Conservation (phyloP, 1,284 basidiomycete species). For the Tilletia caries region DNA sequence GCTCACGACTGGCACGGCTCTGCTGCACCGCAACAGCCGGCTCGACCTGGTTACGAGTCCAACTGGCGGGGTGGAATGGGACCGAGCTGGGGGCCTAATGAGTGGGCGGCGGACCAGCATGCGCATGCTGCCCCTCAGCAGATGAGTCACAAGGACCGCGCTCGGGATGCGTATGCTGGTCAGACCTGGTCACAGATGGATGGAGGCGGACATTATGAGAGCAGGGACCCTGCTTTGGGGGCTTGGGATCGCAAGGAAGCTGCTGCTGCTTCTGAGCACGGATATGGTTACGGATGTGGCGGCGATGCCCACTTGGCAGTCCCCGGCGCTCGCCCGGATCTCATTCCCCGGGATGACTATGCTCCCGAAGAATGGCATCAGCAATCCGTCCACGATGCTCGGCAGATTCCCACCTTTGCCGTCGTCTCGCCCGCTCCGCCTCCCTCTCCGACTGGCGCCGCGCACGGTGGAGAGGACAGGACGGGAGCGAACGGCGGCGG, state of each 20-base stretch:
- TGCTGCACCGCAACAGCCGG: neutral
- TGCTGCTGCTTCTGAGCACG: too few relatives aligned
- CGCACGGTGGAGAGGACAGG: conserved; percentile 5
- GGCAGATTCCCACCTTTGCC: conserved; percentile 17
- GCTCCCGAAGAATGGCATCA: neutral
- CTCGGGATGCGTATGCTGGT: too few relatives aligned
- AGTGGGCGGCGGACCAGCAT: neutral
- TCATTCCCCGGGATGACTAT: neutral
- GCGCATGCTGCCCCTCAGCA: neutral
- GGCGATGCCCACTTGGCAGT: neutral
- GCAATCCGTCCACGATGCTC: too few relatives aligned
- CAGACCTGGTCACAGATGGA: too few relatives aligned
- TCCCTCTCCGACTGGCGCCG: neutral
- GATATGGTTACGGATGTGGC: too few relatives aligned
- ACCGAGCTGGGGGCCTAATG: neutral
- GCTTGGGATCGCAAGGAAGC: too few relatives aligned
- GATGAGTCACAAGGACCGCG: too few relatives aligned
- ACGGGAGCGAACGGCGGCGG: conserved; percentile 12
- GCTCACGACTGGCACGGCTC: neutral
- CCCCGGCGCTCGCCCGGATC: neutral
- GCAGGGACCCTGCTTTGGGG: too few relatives aligned
- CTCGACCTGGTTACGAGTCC: neutral
- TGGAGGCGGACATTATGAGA: too few relatives aligned
- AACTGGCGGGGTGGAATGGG: neutral
- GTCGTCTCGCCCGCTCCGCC: conserved; percentile 19